Evolutionary conservation across 257 asterid species (phyloP), one percentile per base, ranked within the genome.

Genomic region (Solanum bulbocastanum): DNA sequence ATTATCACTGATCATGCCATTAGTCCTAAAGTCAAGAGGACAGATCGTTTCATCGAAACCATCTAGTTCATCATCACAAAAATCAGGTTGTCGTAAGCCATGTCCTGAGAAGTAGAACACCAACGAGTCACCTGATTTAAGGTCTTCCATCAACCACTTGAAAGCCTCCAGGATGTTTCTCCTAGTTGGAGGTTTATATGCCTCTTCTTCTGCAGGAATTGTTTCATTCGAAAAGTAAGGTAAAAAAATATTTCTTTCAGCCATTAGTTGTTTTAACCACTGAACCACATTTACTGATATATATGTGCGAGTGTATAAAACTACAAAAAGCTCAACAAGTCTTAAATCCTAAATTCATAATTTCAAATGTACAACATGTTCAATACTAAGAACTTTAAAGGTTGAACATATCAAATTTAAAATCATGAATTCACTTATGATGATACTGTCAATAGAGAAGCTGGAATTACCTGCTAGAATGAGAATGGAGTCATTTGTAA

Each of bases 1-100:
- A 62, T 96, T 92, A 83, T 96, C 98, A 4, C 92, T 20, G 37
- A 96, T 94, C 85, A 89, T 87, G 62, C 98, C 98, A 9, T 85
- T 85, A 4, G 85, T 83, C 68, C 91, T 78, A 87, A 91, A 96
- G 91, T 96, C 97, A 30, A 93, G 87, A 15, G 98, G 98, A 91
- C 94, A 92, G n/a, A 92, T 90, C 10, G 94, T 89, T 87, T 92
- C 93, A 73, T 92, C 91, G 11, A 89, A 90, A 33, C 93, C 94
- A 88, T 92, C 94, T 6, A 36, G 14, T 84, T 92, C 93, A 14
- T 91, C 94, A 1, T 86, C 87, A 2, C 39, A 12, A 58, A 85
- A 56, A n/a, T 92, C 92, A 35, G 83, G 83, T 44, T 83, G 90
- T 81, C 89, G 73, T 40, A 66, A 27, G 52, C 93, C 94, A 72